phyloP scores from a whole-genome alignment of 1,284 basidiomycete genomes.

The Papiliotrema flavescens region DNA sequence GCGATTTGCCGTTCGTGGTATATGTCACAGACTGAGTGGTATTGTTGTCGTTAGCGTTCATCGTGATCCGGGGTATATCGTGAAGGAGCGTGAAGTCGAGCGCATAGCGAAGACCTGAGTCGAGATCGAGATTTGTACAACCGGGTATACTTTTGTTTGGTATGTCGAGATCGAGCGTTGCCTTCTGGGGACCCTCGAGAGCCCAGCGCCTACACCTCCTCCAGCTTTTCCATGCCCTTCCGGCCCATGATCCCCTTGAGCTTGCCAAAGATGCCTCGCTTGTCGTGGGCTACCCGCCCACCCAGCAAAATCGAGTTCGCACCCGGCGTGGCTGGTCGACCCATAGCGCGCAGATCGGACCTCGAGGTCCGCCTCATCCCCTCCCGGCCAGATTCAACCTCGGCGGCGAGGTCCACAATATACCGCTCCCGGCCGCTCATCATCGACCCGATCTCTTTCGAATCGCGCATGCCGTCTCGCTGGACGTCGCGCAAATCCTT shows the following conservation, averaged over 20 bases:
- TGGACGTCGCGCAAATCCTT: not conserved
- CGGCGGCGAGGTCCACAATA: conserved; percentile 16
- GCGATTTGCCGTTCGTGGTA: too few relatives aligned
- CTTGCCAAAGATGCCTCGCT: conserved; percentile 10
- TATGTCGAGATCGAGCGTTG: not conserved
- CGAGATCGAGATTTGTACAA: too few relatives aligned
- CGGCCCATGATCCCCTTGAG: conserved; percentile 8
- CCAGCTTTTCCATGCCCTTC: conserved; percentile 8
- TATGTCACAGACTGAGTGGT: too few relatives aligned
- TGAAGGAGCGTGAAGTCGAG: too few relatives aligned
- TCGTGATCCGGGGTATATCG: not conserved
- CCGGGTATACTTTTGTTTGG: not conserved
- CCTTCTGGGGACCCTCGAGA: not conserved
- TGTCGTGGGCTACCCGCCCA: not conserved
- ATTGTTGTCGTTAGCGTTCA: too few relatives aligned
- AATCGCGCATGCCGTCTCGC: not conserved
- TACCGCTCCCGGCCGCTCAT: conserved; percentile 7
- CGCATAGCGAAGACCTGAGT: too few relatives aligned
- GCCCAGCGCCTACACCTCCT: not conserved
- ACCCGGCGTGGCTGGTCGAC: conserved; percentile 11
- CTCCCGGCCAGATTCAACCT: conserved; percentile 6
- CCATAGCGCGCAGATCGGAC: not conserved
- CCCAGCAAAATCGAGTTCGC: not conserved
- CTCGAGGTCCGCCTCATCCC: not conserved
- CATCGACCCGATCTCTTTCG: not conserved